phyloP scores from a whole-genome alignment of 495 filamentous ascomycete genomes.

The Podospora sp. region DNA sequence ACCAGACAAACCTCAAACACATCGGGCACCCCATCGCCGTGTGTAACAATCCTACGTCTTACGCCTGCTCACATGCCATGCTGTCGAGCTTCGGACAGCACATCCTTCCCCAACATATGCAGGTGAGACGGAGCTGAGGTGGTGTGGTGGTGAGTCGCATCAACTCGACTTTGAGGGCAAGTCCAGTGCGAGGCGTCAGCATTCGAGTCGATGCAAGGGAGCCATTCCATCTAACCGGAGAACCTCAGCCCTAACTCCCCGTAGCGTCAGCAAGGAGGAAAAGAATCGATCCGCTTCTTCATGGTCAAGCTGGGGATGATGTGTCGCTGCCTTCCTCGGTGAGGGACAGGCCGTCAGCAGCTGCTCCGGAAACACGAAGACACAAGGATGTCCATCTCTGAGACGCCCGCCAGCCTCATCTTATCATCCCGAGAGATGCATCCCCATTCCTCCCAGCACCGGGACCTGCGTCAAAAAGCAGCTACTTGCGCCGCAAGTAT shows the following conservation, averaged over 20 bases:
- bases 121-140: not conserved
- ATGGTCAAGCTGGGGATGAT: no score
- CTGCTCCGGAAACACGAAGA: not conserved
- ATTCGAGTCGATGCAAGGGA: no score
- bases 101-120: not conserved
- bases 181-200: no score
- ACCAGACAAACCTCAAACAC: not conserved
- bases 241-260: no score
- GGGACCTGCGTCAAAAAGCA: constrained; percentile 3
- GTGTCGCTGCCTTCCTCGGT: no score
- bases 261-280: no score
- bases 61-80: not conserved
- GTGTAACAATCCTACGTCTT: not conserved
- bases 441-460: not conserved
- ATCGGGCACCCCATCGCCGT: not conserved
- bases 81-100: not conserved
- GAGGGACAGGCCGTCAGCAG: no score
- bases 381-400: not conserved
- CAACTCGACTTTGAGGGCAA: no score
- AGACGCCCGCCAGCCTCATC: not conserved
- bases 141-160: not conserved
- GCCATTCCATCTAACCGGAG: no score
- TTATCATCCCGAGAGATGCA: not conserved
- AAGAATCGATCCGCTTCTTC: no score
- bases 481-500: not conserved